Conservation (phyloP, 192 early-diverging fungal species). For the Entomortierella lignicola region DNA sequence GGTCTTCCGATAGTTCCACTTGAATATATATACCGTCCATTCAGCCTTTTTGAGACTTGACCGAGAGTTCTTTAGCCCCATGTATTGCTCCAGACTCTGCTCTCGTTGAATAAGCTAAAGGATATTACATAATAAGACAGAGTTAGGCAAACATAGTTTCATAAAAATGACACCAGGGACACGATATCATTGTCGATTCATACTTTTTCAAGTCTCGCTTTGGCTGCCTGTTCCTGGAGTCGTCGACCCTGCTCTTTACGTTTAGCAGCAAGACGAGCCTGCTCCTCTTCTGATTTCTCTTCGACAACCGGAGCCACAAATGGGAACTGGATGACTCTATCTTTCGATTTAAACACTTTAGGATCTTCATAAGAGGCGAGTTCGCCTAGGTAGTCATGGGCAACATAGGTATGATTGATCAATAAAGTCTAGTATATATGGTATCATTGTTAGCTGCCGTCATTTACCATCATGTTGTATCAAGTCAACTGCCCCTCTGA, state of each 20-base stretch:
- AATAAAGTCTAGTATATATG: slow-evolving; percentile 66
- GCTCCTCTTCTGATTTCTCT: slow-evolving; percentile 85
- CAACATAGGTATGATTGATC: slow-evolving; percentile 73
- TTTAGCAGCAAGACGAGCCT: slow-evolving; percentile 73
- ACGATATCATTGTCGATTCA: background rate
- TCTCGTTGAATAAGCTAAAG: slow-evolving; percentile 72
- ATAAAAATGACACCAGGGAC: background rate
- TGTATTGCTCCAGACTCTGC: slow-evolving; percentile 72
- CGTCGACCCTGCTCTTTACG: slow-evolving; percentile 77
- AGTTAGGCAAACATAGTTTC: too few relatives aligned
- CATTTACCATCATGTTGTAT: too few relatives aligned
- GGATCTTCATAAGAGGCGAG: slow-evolving; percentile 72
- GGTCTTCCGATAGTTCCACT: background rate
- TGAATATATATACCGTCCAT: slow-evolving; percentile 54
- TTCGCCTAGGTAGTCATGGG: slow-evolving; percentile 80
- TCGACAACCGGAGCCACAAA: slow-evolving; percentile 75
- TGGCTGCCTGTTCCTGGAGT: slow-evolving; percentile 85
- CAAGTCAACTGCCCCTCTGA: too few relatives aligned
- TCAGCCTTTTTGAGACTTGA: slow-evolving; percentile 58
- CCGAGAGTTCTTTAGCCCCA: slow-evolving; percentile 58
- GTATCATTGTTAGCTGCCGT: background rate
- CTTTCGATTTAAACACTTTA: slow-evolving; percentile 69
- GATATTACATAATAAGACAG: background rate
- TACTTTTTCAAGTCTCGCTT: slow-evolving; percentile 85
- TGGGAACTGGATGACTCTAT: slow-evolving; percentile 85